A percentile compares a stretch with the other conserved stretches of the same genome.
These are phyloP conservation scores for Rhamnella rubrinervis DNA, from an alignment of 331 rosid species.

Conservation along the genomic window DNA sequence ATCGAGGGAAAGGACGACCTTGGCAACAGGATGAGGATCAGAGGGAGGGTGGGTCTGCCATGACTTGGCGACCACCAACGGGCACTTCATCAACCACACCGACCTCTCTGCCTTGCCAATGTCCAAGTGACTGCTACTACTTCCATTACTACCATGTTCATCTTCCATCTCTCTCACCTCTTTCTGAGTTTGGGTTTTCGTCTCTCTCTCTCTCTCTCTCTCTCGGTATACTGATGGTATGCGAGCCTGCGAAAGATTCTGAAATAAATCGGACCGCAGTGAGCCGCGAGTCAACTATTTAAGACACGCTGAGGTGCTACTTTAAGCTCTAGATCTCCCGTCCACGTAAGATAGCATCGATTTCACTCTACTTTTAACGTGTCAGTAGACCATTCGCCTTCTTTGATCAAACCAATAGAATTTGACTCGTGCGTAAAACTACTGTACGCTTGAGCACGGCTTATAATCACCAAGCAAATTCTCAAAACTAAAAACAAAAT, in stretches of 20 bases:
- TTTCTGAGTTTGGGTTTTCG: too few relatives aligned
- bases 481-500: too few relatives aligned
- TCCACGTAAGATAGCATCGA: too few relatives aligned
- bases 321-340: too few relatives aligned
- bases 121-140: conserved; percentile 59
- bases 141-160: conserved; percentile 45
- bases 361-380: too few relatives aligned
- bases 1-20: conserved; percentile 90
- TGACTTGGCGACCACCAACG: conserved; percentile 75
- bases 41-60: conserved; percentile 82
- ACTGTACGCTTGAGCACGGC: too few relatives aligned
- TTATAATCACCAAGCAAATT: too few relatives aligned
- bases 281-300: background rate
- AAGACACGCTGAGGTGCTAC: too few relatives aligned
- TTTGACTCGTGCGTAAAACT: too few relatives aligned
- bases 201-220: background rate
- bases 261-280: background rate
- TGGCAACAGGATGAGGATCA: conserved; percentile 73
- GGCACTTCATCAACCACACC: conserved; percentile 99
- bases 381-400: too few relatives aligned
- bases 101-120: conserved; percentile 78
- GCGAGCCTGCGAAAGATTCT: background rate
- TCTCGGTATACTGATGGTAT: background rate
- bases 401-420: too few relatives aligned
- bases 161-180: conserved; percentile 51